phyloP scores from a whole-genome alignment of 371 early-diverging fungal genomes.

The Saksenaea oblongispora region DNA sequence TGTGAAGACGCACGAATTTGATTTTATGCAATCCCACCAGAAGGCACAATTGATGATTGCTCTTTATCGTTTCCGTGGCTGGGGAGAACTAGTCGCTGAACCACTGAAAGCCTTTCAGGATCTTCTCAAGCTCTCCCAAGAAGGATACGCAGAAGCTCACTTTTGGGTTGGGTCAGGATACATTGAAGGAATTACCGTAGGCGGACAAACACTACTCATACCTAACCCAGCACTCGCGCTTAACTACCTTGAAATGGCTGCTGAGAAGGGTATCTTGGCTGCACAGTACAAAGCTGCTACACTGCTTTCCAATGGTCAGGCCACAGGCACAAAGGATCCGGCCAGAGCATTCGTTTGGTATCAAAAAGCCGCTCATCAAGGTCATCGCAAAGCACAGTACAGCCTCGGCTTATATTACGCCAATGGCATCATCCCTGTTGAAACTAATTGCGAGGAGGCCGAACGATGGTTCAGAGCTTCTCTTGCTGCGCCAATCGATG shows the following conservation, averaged over 20 bases:
- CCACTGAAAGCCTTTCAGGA: constrained; percentile 7
- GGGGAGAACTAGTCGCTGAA: constrained; percentile 12
- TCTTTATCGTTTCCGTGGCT: constrained; percentile 31
- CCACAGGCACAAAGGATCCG: constrained; percentile 36
- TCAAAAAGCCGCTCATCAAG: constrained; percentile 33
- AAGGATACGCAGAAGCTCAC: constrained; percentile 21
- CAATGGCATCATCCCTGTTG: constrained; percentile 39
- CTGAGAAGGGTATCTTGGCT: constrained; percentile 25
- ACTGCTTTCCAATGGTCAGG: constrained; percentile 52
- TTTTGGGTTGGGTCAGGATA: constrained; percentile 43
- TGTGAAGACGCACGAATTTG: constrained; percentile 9
- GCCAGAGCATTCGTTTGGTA: constrained; percentile 52
- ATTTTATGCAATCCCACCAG: neutral
- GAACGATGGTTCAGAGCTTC: constrained; percentile 30
- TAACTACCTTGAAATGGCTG: constrained; percentile 28
- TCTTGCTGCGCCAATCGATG: constrained; percentile 9
- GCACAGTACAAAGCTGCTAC: constrained; percentile 37
- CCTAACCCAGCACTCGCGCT: constrained; percentile 23
- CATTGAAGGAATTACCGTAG: constrained; percentile 24
- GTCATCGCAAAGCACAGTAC: constrained; percentile 24
- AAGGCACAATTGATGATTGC: constrained; percentile 19
- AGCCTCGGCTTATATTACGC: constrained; percentile 49
- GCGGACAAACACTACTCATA: neutral
- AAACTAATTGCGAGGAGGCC: constrained; percentile 28
- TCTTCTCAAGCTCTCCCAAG: constrained; percentile 1